Base-by-base conservation (phyloP, 1,284 basidiomycete genomes). In the Ceratobasidium sp. region DNA sequence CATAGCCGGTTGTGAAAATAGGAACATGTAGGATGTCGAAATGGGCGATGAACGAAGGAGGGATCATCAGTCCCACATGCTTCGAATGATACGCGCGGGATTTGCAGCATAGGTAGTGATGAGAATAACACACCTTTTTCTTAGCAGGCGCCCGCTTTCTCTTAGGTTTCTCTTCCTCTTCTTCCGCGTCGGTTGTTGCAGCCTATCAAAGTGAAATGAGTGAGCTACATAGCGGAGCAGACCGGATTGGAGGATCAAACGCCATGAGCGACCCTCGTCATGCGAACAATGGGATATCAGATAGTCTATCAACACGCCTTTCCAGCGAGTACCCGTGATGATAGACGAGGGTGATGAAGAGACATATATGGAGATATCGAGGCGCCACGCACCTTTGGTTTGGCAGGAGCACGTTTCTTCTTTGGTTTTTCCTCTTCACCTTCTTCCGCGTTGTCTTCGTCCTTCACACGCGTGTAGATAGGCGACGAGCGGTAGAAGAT, bases 161-260 rank as follows among this genome's bases (percentile, higher is more conserved):
- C 83, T 88, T 89, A 3, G 84, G 83, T 79, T 87, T 86, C 76
- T 86, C 86, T n/a, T 85, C 85, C 26, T 71, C 79, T 1, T 84
- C 80, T 28, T 82, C 86, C 3, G 80, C 79, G 56, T 67, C 67
- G 40, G 66, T 55, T 20, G 63, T 58, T 42, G 68, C 26, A 80
- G 81, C 81, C 86, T 86, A 82, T 85, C 80, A 78, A 80, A 46
- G 26, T 26, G 53, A 23, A 56, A 23, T 23, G 20, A 1, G 23
- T 56, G 53, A 56, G 53, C 53, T 6, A 56, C 53, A 26, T 6
- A 26, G 23, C 23, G 53, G 20, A n/a, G 26, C 9, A 20, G 10
- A 56, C 9, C 53, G 7, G 53, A 23, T 23, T 23, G n/a, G 51
- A 18, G n/a, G 49, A 51, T 18, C 15, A 51, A 13, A n/a, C n/a